These are phyloP conservation scores for Bisporella sp. DNA, from an alignment of 2,329 filamentous ascomycete genomes.

Conservation along the genomic window DNA sequence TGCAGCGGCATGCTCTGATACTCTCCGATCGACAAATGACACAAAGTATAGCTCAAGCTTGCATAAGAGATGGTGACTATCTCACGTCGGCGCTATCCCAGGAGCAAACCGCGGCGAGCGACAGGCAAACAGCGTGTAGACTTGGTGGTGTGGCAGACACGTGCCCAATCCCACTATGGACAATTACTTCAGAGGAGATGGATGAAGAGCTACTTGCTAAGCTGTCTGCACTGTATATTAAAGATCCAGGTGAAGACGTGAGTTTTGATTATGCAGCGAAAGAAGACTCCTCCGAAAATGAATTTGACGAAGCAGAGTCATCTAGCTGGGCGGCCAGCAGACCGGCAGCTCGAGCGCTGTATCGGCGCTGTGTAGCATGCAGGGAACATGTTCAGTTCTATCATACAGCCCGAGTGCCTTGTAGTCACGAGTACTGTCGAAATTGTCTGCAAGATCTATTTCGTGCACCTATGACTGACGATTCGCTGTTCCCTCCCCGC, in stretches of 20 bases:
- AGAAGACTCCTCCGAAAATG: not conserved
- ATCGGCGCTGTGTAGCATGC: constrained; percentile 11
- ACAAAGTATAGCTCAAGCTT: constrained; percentile 16
- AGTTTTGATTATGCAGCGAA: not conserved
- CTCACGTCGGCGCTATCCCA: constrained; percentile 4
- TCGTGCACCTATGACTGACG: too few species aligned
- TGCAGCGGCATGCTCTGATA: constrained; percentile 5
- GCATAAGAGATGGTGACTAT: constrained; percentile 15
- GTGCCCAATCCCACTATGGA: not conserved
- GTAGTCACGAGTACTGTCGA: too few species aligned
- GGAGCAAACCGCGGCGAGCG: constrained; percentile 10
- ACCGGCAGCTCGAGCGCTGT: not conserved
- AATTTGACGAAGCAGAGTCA: constrained; percentile 1
- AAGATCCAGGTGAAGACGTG: not conserved
- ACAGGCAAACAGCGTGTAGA: constrained; percentile 11
- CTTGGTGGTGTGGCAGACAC: constrained; percentile 2
- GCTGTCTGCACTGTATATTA: constrained; percentile 11
- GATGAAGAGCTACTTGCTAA: constrained; percentile 16
- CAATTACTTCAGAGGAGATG: constrained; percentile 2
- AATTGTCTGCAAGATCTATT: too few species aligned
- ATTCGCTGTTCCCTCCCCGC: too few species aligned
- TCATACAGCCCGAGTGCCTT: too few species aligned
- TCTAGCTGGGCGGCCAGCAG: constrained; percentile 4
- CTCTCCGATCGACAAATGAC: constrained; percentile 15
- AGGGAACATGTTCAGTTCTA: constrained; percentile 5